Evolutionary conservation across 108 stramenopile species (phyloP).

Genomic region (Schizochytrium sp.): DNA sequence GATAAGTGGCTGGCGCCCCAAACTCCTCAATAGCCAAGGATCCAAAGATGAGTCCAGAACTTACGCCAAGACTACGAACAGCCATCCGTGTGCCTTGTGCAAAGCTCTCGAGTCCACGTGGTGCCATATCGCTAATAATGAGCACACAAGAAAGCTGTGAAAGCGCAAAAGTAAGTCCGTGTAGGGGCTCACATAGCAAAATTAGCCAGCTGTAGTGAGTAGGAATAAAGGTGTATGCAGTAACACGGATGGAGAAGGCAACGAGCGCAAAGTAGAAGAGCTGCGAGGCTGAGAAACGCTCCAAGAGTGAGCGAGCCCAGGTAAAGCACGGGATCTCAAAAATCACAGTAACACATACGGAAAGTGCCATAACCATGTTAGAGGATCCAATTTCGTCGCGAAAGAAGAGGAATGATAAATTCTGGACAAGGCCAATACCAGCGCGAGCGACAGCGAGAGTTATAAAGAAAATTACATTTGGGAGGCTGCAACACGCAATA

Average conservation of each 20-base stretch:
- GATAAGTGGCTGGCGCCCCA: slow-evolving; percentile 15
- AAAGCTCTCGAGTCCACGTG: not conserved
- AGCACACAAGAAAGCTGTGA: not conserved
- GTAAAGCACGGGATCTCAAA: slow-evolving; percentile 60
- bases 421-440: not conserved
- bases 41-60: not conserved
- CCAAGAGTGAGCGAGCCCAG: not conserved
- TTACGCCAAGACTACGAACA: not conserved
- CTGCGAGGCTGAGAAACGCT: not conserved
- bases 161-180: slow-evolving; percentile 34
- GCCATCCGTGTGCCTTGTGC: slow-evolving; percentile 44
- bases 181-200: slow-evolving; percentile 50
- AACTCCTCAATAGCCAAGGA: not conserved
- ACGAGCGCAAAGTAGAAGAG: slow-evolving; percentile 35
- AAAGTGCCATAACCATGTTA: slow-evolving; percentile 2
- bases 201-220: not conserved
- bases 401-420: slow-evolving; percentile 55
- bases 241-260: not conserved
- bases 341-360: slow-evolving; percentile 29
- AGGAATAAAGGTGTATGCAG: slow-evolving; percentile 53
- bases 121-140: slow-evolving; percentile 15
- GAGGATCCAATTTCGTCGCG: not conserved
- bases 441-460: not conserved
- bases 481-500: not conserved
- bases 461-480: not conserved